Percentiles rank a stretch among this genome's conserved stretches.
phyloP scores from a whole-genome alignment of 768 basidiomycete species.

The Pleurotus eryngii region DNA sequence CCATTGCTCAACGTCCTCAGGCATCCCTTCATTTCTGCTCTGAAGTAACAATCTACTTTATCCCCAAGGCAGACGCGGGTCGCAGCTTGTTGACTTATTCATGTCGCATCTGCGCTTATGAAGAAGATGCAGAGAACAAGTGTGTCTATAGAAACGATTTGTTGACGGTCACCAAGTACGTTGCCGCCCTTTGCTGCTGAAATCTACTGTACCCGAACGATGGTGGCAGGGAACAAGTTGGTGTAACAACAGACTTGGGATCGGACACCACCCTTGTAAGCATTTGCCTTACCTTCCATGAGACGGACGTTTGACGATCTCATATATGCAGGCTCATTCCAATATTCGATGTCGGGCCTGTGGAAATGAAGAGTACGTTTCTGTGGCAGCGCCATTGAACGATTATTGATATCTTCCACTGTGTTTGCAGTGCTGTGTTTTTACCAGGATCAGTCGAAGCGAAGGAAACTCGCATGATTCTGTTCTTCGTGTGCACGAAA shows the following conservation, averaged over 20 bases:
- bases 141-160: constrained; percentile 94
- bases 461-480: constrained; percentile 92
- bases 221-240: constrained; percentile 77
- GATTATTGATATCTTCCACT: background rate
- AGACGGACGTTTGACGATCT: too few species aligned
- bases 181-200: constrained; percentile 7
- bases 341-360: constrained; percentile 83
- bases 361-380: constrained; percentile 75
- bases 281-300: background rate
- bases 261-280: constrained; percentile 84
- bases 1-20: constrained; percentile 30
- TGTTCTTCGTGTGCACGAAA: constrained; percentile 86
- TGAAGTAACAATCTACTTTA: constrained; percentile 94
- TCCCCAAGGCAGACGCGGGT: constrained; percentile 86
- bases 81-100: constrained; percentile 86
- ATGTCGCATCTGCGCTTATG: constrained; percentile 86
- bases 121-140: constrained; percentile 81
- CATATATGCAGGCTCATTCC: constrained; percentile 62
- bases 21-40: constrained; percentile 88
- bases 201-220: background rate
- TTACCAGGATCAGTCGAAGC: constrained; percentile 96
- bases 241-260: constrained; percentile 85
- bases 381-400: background rate
- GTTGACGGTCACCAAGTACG: constrained; percentile 87
- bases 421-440: constrained; percentile 75